Evolutionary conservation across 2,329 filamentous ascomycete genomes (phyloP), one percentile per base, ranked within the genome.

Genomic region (Madurella mycetomatis): DNA sequence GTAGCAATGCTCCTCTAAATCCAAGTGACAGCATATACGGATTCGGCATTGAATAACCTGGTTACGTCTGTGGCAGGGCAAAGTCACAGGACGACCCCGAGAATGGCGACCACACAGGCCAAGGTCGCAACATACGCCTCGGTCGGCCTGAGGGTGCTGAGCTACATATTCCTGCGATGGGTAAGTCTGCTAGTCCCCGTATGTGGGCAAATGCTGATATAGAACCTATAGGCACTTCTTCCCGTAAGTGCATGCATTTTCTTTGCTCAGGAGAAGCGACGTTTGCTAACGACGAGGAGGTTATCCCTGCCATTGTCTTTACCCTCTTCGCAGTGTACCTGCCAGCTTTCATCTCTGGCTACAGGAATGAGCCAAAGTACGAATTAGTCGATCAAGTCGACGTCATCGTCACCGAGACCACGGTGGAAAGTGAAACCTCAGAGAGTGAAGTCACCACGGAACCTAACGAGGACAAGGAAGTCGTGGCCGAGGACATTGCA

Each of bases 311-410:
- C 13, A 62, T 79, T 11, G 73, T 84, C 3, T 83, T 83, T 53
- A 77, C 85, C 0, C 72, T 87, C 2, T 84, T 87, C 56, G 83
- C 81, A 19, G 69, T 90, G 54, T 90, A 89, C 62, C 66, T 85
- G 0, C 78, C 85, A 0, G 76, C 84, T 0, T 88, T 87, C 69
- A 67, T 87, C 48, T 72, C 75, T 12, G 82, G 78, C 61, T 84
- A 81, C 65, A 69, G 80, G 25, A 75, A 76, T 15, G 80, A 82
- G 53, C 75, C 82, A 7, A 73, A 79, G 55, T 80, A 84, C 63
- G 74, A 81, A 46, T 65, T 87, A 5, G 70, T 86, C 19, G 80
- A 86, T 60, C 73, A 85, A 58, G 72, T 86, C 18, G 79, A 86
- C 51, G 66, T 86, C 5, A 70, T 70, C 1, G 68, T 84, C 7